Evolutionary conservation across 768 basidiomycete species (phyloP), one percentile per base, ranked within the genome.

Genomic region (Butyriboletus loyo): DNA sequence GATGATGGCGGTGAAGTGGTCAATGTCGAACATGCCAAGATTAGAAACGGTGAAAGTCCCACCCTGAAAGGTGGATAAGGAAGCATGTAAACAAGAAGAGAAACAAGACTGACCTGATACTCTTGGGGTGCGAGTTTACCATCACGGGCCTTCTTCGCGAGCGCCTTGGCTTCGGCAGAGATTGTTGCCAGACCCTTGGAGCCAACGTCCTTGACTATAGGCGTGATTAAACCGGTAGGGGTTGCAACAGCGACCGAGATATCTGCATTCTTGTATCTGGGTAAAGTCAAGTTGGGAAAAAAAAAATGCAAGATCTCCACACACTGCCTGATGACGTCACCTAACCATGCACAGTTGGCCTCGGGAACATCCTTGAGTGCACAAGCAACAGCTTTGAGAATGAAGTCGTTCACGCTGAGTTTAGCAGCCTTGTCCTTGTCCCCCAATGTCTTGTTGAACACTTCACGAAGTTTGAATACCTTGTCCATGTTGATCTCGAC

Each of bases 21-120:
- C 82, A 65, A 98, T 83, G 56, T 89, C 95, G 67, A 81, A 97
- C 97, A 99, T 99, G 73, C 97, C 97, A 50, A 99, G 80, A 76
- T 99, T 99, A 54, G 97, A 99, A 69, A 99, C 92, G 39, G 97
- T 98, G 77, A 99, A 98, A 13, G 95, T 91, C 44, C 97, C 97
- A 49, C 97, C 97, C 89, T 93, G 52, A 30, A 40, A 44, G 43
- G 25, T 7, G 32, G 35, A 40, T 59, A 17, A 54, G 40, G 41
- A 44, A 34, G 5, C 21, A 3, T 10, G 8, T 46, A 41, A 27
- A 44, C 9, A 43, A 52, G 39, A 35, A 21, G 21, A 38, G 10
- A 37, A 11, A 41, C 30, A 27, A 43, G 17, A 40, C 66, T 45
- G 58, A 88, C 91, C 85, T 99, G 96, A 77, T 98, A 99, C 71